phyloP scores from a whole-genome alignment of 2,329 filamentous ascomycete genomes.

The Acrodontium crateriforme region DNA sequence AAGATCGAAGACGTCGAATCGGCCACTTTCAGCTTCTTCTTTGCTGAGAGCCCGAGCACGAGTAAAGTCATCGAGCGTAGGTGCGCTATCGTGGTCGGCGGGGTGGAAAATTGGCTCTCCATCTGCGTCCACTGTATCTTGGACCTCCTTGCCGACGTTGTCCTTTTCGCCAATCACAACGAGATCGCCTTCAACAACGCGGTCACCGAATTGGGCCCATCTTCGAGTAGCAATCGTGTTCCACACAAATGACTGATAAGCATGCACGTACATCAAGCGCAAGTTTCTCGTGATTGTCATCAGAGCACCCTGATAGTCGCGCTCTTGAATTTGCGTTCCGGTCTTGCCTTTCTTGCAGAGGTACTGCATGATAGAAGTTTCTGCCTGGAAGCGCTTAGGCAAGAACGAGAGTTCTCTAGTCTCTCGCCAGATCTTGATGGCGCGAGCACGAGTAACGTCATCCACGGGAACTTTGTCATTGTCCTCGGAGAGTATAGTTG shows the following conservation, averaged over 20 bases:
- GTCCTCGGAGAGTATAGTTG: constrained; percentile 44
- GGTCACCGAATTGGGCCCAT: constrained; percentile 59
- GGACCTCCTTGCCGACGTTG: constrained; percentile 21
- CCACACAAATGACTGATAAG: constrained; percentile 92
- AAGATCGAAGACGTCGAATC: constrained; percentile 71
- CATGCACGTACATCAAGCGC: constrained; percentile 89
- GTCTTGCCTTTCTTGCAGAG: constrained; percentile 38
- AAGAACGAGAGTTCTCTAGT: constrained; percentile 52
- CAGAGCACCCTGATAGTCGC: constrained; percentile 71
- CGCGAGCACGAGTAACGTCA: constrained; percentile 64
- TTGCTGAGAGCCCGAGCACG: constrained; percentile 61
- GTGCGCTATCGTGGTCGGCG: constrained; percentile 38
- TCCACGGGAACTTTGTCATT: constrained; percentile 51
- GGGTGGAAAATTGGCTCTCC: constrained; percentile 54
- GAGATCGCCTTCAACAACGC: constrained; percentile 73
- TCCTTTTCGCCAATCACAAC: constrained; percentile 52
- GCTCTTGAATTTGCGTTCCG: constrained; percentile 35
- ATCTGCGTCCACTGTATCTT: constrained; percentile 39
- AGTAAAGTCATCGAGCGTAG: constrained; percentile 43
- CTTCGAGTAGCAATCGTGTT: constrained; percentile 72
- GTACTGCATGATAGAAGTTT: constrained; percentile 65
- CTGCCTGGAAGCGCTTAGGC: constrained; percentile 70
- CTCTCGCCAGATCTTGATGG: constrained; percentile 59
- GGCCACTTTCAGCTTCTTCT: constrained; percentile 63
- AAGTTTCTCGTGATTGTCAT: constrained; percentile 67